phyloP scores from a whole-genome alignment of 2,329 filamentous ascomycete species.

The Fusarium pseudocircinatum region DNA sequence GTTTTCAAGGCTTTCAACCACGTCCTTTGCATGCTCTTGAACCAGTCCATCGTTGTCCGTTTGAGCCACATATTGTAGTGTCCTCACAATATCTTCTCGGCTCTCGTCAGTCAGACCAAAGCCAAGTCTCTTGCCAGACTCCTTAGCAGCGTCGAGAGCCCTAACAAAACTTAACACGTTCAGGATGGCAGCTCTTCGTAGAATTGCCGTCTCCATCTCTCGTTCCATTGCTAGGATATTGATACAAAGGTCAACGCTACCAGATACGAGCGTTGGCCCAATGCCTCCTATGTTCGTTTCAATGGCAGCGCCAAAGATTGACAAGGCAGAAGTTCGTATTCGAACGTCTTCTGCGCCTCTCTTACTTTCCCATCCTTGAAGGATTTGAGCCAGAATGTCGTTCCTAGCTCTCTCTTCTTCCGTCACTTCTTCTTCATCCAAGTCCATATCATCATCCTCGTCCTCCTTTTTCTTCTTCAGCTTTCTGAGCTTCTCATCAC shows the following conservation, averaged over 20 bases:
- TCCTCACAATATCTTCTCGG: constrained; percentile 68
- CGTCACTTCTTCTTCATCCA: constrained; percentile 60
- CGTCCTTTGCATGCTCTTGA: constrained; percentile 71
- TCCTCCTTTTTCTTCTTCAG: constrained; percentile 60
- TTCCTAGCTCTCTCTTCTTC: constrained; percentile 57
- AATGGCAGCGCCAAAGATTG: constrained; percentile 68
- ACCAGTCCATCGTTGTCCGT: constrained; percentile 77
- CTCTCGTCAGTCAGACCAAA: constrained; percentile 66
- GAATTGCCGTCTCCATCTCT: constrained; percentile 67
- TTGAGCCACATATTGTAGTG: constrained; percentile 69
- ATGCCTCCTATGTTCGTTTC: constrained; percentile 69
- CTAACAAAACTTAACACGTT: constrained; percentile 69
- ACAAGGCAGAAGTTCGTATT: constrained; percentile 74
- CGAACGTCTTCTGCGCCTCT: constrained; percentile 74
- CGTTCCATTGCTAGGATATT: constrained; percentile 71
- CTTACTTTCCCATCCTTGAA: constrained; percentile 74
- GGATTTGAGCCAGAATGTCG: constrained; percentile 66
- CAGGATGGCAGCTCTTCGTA: constrained; percentile 73
- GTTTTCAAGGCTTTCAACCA: constrained; percentile 72
- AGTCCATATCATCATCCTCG: constrained; percentile 55
- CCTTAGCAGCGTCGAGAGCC: constrained; percentile 64
- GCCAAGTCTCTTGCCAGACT: constrained; percentile 56
- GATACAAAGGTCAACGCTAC: constrained; percentile 70
- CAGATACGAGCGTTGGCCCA: constrained; percentile 61
- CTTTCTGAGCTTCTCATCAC: constrained; percentile 59